phyloP scores from a whole-genome alignment of 1,139 yeast species.

The Protomyces arabidopsidicola region DNA sequence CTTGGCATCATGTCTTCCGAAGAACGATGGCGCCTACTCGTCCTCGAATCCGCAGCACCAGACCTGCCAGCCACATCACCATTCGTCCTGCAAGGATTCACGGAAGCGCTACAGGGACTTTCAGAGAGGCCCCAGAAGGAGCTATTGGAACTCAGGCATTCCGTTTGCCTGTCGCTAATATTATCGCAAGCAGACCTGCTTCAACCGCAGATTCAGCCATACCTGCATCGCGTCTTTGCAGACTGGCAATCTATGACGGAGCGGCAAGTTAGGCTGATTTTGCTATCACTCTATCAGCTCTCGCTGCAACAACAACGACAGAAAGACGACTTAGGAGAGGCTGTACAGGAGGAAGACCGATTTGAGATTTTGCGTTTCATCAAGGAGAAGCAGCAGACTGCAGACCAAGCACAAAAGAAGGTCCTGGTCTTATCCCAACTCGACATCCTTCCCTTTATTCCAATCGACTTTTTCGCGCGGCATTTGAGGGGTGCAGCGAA shows the following conservation, averaged over 20 bases:
- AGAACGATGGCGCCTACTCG: conserved; percentile 1
- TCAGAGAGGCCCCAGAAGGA: not conserved
- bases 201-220: not conserved
- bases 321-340: not conserved
- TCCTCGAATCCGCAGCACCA: conserved; percentile 3
- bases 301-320: not conserved
- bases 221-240: conserved; percentile 1
- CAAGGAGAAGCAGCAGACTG: not conserved
- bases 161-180: conserved; percentile 13
- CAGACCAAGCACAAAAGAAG: not conserved
- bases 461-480: not conserved
- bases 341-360: not conserved
- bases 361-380: not conserved
- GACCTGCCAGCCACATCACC: not conserved
- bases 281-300: conserved; percentile 6
- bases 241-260: conserved; percentile 3
- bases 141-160: conserved; percentile 1
- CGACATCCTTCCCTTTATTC: conserved; percentile 5
- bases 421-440: not conserved
- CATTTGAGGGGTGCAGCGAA: not conserved
- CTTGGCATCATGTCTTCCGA: not conserved
- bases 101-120: not conserved
- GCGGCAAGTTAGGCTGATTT: conserved; percentile 12
- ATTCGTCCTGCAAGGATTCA: not conserved
- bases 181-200: not conserved